phyloP scores from a whole-genome alignment of 306 rosid genomes.

The Cicer arietinum region DNA sequence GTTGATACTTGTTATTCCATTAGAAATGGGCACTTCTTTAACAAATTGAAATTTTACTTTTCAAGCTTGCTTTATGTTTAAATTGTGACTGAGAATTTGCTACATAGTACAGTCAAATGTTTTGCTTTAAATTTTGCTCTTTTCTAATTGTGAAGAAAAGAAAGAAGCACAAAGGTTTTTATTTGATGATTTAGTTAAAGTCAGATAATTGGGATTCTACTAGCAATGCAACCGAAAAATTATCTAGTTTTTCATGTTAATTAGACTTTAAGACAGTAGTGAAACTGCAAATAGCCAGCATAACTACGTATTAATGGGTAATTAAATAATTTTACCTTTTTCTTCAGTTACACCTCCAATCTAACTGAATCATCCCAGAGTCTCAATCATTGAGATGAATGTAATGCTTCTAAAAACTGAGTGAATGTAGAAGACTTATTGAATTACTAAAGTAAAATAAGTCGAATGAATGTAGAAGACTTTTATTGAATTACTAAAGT shows the following conservation, averaged over 20 bases:
- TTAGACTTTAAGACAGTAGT: slow-evolving; percentile 1
- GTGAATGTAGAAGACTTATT: too few species aligned
- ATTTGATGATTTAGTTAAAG: not conserved
- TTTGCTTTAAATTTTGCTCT: slow-evolving; percentile 57
- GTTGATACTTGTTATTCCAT: too few species aligned
- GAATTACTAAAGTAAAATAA: too few species aligned
- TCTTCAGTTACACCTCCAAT: not conserved
- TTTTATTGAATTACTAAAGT: too few species aligned
- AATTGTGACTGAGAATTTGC: too few species aligned
- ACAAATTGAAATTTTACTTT: too few species aligned
- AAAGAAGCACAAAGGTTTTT: slow-evolving; percentile 52
- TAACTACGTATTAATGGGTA: not conserved
- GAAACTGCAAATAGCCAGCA: not conserved
- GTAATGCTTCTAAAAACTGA: too few species aligned
- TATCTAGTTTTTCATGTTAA: slow-evolving; percentile 9
- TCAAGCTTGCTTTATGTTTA: too few species aligned
- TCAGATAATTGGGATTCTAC: slow-evolving; percentile 8
- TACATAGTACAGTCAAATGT: slow-evolving; percentile 59
- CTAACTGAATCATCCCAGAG: not conserved
- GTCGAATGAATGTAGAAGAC: too few species aligned
- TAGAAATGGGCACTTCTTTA: too few species aligned
- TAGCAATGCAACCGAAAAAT: slow-evolving; percentile 4
- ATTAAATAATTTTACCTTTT: slow-evolving; percentile 2
- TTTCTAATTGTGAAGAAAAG: slow-evolving; percentile 30
- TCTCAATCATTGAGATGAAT: slow-evolving; percentile 4